These are phyloP conservation scores for Nepenthes gracilis DNA, from an alignment of 148 eudicot genomes.

Conservation along the genomic window DNA sequence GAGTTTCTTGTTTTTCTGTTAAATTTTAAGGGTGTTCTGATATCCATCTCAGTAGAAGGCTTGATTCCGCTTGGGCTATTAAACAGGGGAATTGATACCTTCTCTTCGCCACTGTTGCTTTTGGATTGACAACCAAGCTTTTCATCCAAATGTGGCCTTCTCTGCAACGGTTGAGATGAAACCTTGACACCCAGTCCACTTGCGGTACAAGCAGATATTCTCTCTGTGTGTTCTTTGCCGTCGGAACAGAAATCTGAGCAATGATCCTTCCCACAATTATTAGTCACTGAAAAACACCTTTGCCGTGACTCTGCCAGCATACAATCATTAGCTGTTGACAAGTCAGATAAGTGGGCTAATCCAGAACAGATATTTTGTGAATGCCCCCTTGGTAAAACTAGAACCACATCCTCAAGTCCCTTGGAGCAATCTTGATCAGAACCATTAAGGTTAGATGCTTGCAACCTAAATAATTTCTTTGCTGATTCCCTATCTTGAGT, in stretches of 20 bases:
- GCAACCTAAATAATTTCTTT: constrained; percentile 13
- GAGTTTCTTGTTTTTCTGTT: constrained; percentile 30
- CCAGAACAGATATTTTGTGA: constrained; percentile 3
- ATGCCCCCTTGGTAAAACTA: constrained; percentile 12
- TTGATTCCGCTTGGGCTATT: constrained; percentile 16
- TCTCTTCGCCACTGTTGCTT: constrained; percentile 27
- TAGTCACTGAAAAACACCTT: constrained; percentile 14
- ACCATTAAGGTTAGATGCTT: constrained; percentile 9
- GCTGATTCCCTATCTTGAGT: constrained; percentile 22
- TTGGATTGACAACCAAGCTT: constrained; percentile 22
- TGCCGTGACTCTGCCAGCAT: constrained; percentile 14
- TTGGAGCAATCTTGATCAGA: constrained; percentile 14
- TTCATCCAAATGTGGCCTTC: constrained; percentile 15
- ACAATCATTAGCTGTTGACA: constrained; percentile 9
- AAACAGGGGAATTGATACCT: constrained; percentile 14
- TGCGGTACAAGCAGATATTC: constrained; percentile 12
- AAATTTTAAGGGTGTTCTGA: constrained; percentile 16
- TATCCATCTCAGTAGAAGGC: constrained; percentile 17
- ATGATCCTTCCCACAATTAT: constrained; percentile 6
- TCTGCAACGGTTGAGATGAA: constrained; percentile 14
- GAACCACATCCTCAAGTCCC: constrained; percentile 14
- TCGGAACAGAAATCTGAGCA: constrained; percentile 2
- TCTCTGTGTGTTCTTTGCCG: constrained; percentile 4
- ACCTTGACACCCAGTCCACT: constrained; percentile 10
- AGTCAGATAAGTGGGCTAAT: constrained; percentile 12